Evolutionary conservation across 306 rosid genomes (phyloP).

Genomic region (Clitoria ternatea): DNA sequence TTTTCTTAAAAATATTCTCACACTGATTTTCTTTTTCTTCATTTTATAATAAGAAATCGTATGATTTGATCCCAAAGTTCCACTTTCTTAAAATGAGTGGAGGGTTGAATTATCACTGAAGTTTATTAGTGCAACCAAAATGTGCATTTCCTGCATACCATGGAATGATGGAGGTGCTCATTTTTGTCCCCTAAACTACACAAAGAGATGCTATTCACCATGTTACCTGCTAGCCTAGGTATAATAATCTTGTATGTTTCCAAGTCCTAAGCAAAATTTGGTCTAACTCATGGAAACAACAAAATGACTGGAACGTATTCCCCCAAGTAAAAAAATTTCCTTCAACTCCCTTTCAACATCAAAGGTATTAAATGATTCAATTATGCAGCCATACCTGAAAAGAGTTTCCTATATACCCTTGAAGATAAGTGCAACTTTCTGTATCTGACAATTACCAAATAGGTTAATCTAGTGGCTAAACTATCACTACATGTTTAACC

Average conservation of each 20-base stretch:
- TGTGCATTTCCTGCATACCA: slow-evolving; percentile 2
- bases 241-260: slow-evolving; percentile 16
- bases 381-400: not conserved
- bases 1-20: not conserved
- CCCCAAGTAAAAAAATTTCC: not conserved
- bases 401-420: not conserved
- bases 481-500: not conserved
- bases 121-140: not conserved
- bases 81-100: slow-evolving; percentile 15
- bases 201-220: slow-evolving; percentile 1
- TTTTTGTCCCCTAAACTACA: slow-evolving; percentile 14
- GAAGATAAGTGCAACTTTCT: not conserved
- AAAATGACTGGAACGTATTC: not conserved
- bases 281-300: slow-evolving; percentile 18
- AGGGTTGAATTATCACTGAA: not conserved
- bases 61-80: slow-evolving; percentile 8
- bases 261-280: not conserved
- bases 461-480: not conserved
- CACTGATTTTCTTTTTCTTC: not conserved
- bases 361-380: slow-evolving; percentile 14
- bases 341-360: not conserved
- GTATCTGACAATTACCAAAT: slow-evolving; percentile 3
- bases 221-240: not conserved
- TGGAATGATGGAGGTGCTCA: slow-evolving; percentile 17
- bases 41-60: not conserved